Evolutionary conservation across 257 asterid species (phyloP).

Genomic region (Dorcoceras hygrometricum): DNA sequence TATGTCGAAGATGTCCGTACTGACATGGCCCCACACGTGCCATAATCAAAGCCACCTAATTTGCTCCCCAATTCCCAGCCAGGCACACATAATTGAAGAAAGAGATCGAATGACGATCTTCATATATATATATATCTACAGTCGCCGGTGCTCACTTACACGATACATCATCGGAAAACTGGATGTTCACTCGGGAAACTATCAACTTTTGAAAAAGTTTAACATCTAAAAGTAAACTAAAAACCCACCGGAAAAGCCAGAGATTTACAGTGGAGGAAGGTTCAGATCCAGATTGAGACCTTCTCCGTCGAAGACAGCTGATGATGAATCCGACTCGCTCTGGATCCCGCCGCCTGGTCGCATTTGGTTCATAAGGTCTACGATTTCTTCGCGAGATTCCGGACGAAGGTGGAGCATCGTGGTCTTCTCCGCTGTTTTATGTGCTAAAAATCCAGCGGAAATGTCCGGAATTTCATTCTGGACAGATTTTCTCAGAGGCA

Average conservation of each 20-base stretch:
- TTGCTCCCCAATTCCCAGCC: constrained; percentile 8
- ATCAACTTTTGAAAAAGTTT: not conserved
- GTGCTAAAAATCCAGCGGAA: not conserved
- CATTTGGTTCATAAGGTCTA: not conserved
- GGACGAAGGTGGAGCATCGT: constrained; percentile 35
- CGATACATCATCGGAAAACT: not conserved
- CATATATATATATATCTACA: not conserved
- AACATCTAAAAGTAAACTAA: not conserved
- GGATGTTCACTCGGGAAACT: not conserved
- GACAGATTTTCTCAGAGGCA: not conserved
- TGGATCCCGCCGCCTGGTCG: constrained; percentile 11
- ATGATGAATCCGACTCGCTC: constrained; percentile 45
- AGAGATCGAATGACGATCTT: not conserved
- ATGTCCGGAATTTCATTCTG: not conserved
- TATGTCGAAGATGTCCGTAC: constrained; percentile 29
- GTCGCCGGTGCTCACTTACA: not conserved
- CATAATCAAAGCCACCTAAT: constrained; percentile 14
- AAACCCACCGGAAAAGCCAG: constrained; percentile 19
- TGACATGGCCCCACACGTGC: constrained; percentile 35
- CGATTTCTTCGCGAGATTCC: not conserved
- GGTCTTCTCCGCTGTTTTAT: not conserved
- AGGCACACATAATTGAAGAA: not conserved
- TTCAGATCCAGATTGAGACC: constrained; percentile 40
- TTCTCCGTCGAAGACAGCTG: constrained; percentile 32
- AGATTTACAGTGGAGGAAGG: constrained; percentile 42